Percentiles rank a stretch among this genome's conserved stretches.
phyloP scores from a whole-genome alignment of 495 filamentous ascomycete genomes.

The Chaetomium cochliodes region DNA sequence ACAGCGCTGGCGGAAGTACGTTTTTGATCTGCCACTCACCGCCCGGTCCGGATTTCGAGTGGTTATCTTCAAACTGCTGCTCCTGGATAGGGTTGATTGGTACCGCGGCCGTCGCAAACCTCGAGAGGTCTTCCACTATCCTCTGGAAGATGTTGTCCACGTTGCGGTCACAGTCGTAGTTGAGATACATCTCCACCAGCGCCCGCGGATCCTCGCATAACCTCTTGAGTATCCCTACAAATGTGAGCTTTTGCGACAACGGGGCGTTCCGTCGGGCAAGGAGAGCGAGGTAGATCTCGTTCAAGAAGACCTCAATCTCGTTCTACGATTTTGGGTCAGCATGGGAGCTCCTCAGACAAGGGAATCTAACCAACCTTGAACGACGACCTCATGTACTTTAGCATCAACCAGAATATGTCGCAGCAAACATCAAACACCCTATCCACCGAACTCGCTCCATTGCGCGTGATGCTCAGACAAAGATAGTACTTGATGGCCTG shows the following conservation, averaged over 20 bases:
- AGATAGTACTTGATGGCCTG: slow-evolving; percentile 95
- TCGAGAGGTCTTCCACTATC: slow-evolving; percentile 88
- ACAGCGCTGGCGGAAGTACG: slow-evolving; percentile 81
- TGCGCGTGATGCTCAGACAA: slow-evolving; percentile 87
- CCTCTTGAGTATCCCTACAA: slow-evolving; percentile 80
- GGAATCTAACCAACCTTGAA: slow-evolving; percentile 67
- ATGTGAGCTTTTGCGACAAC: slow-evolving; percentile 84
- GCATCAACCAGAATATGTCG: slow-evolving; percentile 97
- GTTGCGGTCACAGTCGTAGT: slow-evolving; percentile 95
- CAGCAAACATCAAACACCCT: slow-evolving; percentile 92
- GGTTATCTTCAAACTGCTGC: slow-evolving; percentile 77
- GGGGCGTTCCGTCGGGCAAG: slow-evolving; percentile 85
- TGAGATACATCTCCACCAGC: slow-evolving; percentile 93
- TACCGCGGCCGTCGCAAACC: slow-evolving; percentile 72
- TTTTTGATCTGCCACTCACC: slow-evolving; percentile 80
- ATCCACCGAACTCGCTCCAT: slow-evolving; percentile 88
- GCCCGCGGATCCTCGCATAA: slow-evolving; percentile 82
- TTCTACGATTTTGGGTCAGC: slow-evolving; percentile 54
- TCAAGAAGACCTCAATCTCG: slow-evolving; percentile 96
- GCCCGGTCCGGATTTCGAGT: slow-evolving; percentile 56
- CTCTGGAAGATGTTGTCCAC: slow-evolving; percentile 97
- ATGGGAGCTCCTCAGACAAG: too few relatives aligned
- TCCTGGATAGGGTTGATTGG: slow-evolving; percentile 73
- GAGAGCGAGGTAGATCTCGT: slow-evolving; percentile 95
- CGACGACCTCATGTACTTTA: slow-evolving; percentile 87